These are phyloP conservation scores for Saccharomyces hybrid DNA, from an alignment of 1,139 yeast genomes.

Conservation along the genomic window DNA sequence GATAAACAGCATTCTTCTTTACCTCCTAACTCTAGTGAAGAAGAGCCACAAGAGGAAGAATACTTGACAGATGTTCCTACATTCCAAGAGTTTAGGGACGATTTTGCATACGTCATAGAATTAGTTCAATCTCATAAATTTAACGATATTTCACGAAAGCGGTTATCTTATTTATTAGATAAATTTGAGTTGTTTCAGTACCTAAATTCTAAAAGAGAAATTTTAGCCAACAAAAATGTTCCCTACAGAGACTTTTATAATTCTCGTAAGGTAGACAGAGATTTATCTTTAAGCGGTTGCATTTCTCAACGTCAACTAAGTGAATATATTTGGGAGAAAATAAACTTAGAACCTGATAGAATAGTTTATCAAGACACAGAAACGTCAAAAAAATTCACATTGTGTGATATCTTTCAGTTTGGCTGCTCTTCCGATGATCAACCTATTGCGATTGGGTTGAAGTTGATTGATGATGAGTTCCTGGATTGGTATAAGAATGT, in stretches of 20 bases:
- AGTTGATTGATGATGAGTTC: constrained; percentile 27
- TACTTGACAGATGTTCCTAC: constrained; percentile 11
- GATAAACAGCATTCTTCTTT: not conserved
- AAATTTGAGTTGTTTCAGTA: constrained; percentile 29
- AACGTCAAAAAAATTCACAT: constrained; percentile 12
- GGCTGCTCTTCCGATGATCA: constrained; percentile 10
- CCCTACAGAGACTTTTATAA: constrained; percentile 96
- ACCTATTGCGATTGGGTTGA: constrained; percentile 22
- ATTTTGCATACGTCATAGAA: constrained; percentile 16
- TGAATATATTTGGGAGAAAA: constrained; percentile 86
- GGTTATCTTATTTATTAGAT: constrained; percentile 22
- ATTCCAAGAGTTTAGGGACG: constrained; percentile 20
- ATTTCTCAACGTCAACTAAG: constrained; percentile 93
- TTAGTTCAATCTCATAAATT: constrained; percentile 13
- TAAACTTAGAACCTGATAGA: constrained; percentile 34
- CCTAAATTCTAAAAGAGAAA: constrained; percentile 26
- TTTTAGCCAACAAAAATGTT: constrained; percentile 42
- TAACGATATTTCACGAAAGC: constrained; percentile 19
- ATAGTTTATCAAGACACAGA: constrained; percentile 15
- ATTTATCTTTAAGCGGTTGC: constrained; percentile 93
- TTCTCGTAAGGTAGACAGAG: constrained; percentile 94
- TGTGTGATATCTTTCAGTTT: constrained; percentile 19
- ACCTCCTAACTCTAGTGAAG: not conserved
- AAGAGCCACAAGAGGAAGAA: constrained; percentile 1
- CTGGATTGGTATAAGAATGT: constrained; percentile 28